A percentile compares a stretch with the other conserved stretches of the same genome.
Conservation (phyloP, 2,329 filamentous ascomycete species). For the Stagonosporopsis chrysanthemi region DNA sequence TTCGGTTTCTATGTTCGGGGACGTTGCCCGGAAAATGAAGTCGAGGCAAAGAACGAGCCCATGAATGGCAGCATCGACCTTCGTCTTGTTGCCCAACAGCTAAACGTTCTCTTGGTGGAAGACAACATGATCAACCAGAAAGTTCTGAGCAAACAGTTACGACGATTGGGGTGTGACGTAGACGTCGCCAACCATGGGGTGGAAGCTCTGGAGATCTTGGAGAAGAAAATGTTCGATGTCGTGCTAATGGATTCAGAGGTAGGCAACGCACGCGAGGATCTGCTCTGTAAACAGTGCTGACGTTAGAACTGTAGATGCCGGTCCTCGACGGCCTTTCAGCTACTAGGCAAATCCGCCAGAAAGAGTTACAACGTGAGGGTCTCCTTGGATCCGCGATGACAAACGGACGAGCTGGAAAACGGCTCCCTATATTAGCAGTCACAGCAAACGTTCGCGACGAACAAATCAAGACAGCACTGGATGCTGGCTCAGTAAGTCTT, state of each 20-base stretch:
- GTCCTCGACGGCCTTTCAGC: slow-evolving; percentile 36
- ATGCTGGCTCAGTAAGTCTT: slow-evolving; percentile 1
- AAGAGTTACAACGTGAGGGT: slow-evolving; percentile 5
- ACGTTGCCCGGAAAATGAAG: slow-evolving; percentile 8
- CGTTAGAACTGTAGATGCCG: slow-evolving; percentile 28
- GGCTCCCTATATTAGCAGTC: slow-evolving; percentile 35
- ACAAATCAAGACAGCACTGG: not conserved
- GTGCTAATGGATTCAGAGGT: slow-evolving; percentile 58
- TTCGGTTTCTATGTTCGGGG: slow-evolving; percentile 36
- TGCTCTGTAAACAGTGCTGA: slow-evolving; percentile 3
- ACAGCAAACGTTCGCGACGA: slow-evolving; percentile 35
- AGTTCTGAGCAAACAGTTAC: slow-evolving; percentile 44
- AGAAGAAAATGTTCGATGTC: slow-evolving; percentile 37
- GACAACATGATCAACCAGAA: slow-evolving; percentile 51
- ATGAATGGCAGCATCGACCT: not conserved
- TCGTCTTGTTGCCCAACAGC: not conserved
- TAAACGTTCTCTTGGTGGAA: slow-evolving; percentile 47
- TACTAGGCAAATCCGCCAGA: slow-evolving; percentile 29
- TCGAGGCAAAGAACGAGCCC: not conserved
- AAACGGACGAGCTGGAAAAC: slow-evolving; percentile 17
- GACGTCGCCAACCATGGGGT: slow-evolving; percentile 47
- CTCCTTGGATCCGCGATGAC: slow-evolving; percentile 27
- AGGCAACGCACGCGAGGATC: not conserved
- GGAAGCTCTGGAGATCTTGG: slow-evolving; percentile 45
- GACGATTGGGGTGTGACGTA: slow-evolving; percentile 40